phyloP scores from a whole-genome alignment of 2,329 filamentous ascomycete species.

The Mariannaea sp. region DNA sequence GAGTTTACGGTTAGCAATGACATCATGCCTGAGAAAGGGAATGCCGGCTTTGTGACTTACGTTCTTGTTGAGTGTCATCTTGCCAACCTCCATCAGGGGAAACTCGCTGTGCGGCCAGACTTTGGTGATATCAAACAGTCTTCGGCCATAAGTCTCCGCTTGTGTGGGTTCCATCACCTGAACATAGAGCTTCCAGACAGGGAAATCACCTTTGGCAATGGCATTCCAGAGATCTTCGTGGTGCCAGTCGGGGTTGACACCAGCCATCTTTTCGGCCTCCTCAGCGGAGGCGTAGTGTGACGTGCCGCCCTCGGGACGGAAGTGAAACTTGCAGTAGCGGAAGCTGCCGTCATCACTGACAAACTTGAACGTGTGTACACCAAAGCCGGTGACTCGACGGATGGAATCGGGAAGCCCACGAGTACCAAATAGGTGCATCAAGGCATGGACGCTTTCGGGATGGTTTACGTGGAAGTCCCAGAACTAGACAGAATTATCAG shows the following conservation, averaged over 20 bases:
- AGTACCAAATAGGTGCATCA: slow-evolving; percentile 58
- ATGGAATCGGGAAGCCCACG: slow-evolving; percentile 54
- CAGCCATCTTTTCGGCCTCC: not conserved
- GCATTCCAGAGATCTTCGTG: slow-evolving; percentile 38
- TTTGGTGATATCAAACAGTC: slow-evolving; percentile 63
- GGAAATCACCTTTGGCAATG: slow-evolving; percentile 51
- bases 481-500: slow-evolving; percentile 40
- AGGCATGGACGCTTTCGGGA: slow-evolving; percentile 52
- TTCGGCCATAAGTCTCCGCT: slow-evolving; percentile 51
- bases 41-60: too few relatives aligned
- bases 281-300: not conserved
- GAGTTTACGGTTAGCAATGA: not conserved
- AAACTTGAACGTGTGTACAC: slow-evolving; percentile 55
- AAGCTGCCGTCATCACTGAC: slow-evolving; percentile 51
- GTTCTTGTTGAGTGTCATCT: slow-evolving; percentile 53
- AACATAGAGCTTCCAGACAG: slow-evolving; percentile 57
- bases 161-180: slow-evolving; percentile 59
- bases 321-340: slow-evolving; percentile 55
- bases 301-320: not conserved
- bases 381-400: slow-evolving; percentile 52
- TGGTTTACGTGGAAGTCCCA: slow-evolving; percentile 56
- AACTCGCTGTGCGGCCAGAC: slow-evolving; percentile 57
- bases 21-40: not conserved
- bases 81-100: slow-evolving; percentile 54
- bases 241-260: not conserved